Base-by-base conservation (phyloP, 2,329 filamentous ascomycete genomes). In the Epichloe coenophiala region DNA sequence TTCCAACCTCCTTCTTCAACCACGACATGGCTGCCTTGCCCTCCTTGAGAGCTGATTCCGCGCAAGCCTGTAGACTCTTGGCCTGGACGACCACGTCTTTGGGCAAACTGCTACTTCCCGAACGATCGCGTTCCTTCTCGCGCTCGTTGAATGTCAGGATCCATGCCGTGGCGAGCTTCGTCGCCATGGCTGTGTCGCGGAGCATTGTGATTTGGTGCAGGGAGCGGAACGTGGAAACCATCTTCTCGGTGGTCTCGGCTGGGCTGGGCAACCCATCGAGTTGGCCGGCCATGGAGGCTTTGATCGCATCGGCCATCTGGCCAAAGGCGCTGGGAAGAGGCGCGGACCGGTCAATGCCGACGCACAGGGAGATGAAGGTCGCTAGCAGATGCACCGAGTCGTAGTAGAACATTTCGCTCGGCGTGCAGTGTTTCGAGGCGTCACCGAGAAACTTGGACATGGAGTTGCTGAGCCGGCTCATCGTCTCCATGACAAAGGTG, bases 361-460 rank as follows among this genome's bases (percentile, higher is more conserved):
- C 55, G 7, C 58, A 58, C 6, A 68, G 59, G 2, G 65, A 55
- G 6, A 70, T 55, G 1, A 70, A 53, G 1, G 59, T 60, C 6
- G 67, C 63, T 2, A 77, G 66, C 6, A 73, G 54, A 23, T 68
- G 66, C 23, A 75, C 51, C 1, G 68, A 53, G 2, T 69, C 69
- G 59, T 69, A 76, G 59, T 73, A 74, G 0, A 64, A 59, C 19
- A 64, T 57, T 48, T 78, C 75, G 2, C 68, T 58, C 0, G 60
- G 41, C 0, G 74, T 77, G 31, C 73, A 65, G 4, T 63, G 47
- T 7, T 57, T 61, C 5, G 50, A 50, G 0, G 60, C 50, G 0
- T 56, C 57, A 33, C 65, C 58, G 3, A 75, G 60, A 46, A 72
- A 68, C 46, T 63, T 65, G 7, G 62, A 59, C 4, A 76, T 60